A percentile compares a stretch with the other conserved stretches of the same genome.
These are phyloP conservation scores for Globisporangium camurandrum DNA, from an alignment of 352 stramenopile genomes.

Conservation along the genomic window DNA sequence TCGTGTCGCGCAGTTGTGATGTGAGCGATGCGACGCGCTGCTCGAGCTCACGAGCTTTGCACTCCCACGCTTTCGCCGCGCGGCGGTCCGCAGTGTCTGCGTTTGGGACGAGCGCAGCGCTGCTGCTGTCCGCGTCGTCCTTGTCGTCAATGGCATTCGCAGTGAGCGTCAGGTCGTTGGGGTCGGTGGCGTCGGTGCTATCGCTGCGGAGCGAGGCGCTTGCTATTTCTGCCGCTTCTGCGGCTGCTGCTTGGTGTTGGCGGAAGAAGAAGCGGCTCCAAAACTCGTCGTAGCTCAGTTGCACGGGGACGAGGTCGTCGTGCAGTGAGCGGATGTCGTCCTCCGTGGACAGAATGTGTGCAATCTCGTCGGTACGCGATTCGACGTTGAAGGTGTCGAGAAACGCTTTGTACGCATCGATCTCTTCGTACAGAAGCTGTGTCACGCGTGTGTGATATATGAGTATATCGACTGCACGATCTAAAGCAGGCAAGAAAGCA, in stretches of 20 bases:
- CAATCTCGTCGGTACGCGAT: constrained; percentile 67
- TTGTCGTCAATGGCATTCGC: constrained; percentile 29
- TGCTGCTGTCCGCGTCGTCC: constrained; percentile 17
- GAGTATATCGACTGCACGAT: background rate
- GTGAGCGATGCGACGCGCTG: constrained; percentile 35
- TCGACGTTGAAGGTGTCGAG: constrained; percentile 52
- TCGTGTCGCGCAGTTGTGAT: constrained; percentile 39
- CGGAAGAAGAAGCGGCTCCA: constrained; percentile 75
- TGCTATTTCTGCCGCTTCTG: constrained; percentile 25
- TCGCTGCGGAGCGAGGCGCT: too few species aligned
- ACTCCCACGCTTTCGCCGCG: constrained; percentile 53
- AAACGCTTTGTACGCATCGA: constrained; percentile 67
- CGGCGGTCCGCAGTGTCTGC: constrained; percentile 30
- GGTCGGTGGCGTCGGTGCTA: constrained; percentile 18
- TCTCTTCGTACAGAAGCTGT: constrained; percentile 71
- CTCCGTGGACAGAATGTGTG: constrained; percentile 42
- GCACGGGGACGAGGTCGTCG: constrained; percentile 61
- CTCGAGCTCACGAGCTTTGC: constrained; percentile 62
- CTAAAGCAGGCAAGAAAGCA: too few species aligned
- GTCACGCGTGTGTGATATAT: background rate
- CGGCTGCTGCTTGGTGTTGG: constrained; percentile 33
- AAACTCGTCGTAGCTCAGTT: constrained; percentile 79
- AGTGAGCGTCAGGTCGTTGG: constrained; percentile 17
- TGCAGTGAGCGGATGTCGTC: constrained; percentile 48
- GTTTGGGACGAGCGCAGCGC: too few species aligned